Conservation (phyloP, 306 rosid genomes). For the Aeschynomene evenia region DNA sequence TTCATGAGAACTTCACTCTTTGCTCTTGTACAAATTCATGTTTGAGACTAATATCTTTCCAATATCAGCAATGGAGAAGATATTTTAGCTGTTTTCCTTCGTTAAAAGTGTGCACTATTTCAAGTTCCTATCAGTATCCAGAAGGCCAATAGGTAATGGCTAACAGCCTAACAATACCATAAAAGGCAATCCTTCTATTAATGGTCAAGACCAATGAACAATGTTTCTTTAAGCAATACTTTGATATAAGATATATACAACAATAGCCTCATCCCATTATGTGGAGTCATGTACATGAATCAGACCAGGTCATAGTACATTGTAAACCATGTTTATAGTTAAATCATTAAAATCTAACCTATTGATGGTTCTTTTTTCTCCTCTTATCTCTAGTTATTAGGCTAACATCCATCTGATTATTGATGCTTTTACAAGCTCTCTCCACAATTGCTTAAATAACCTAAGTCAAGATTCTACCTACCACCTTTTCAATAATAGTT, state of each 20-base stretch:
- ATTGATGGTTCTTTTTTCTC: no score
- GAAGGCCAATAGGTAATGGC: background rate
- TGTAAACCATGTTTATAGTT: no score
- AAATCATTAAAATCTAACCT: no score
- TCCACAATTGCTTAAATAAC: no score
- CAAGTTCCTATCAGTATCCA: background rate
- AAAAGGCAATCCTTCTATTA: slow-evolving; percentile 12
- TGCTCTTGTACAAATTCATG: background rate
- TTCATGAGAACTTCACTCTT: background rate
- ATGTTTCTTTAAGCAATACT: background rate
- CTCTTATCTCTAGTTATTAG: no score
- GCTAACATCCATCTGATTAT: no score
- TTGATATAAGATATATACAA: background rate
- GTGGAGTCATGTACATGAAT: no score
- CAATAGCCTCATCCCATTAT: no score
- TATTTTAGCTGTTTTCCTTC: background rate
- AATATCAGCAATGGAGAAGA: background rate
- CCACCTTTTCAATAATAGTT: no score
- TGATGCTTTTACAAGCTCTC: no score
- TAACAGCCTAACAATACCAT: background rate
- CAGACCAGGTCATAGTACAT: no score
- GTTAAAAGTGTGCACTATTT: slow-evolving; percentile 1
- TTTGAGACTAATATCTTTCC: background rate
- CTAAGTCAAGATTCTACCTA: no score
- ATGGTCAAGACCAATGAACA: background rate